phyloP scores from a whole-genome alignment of 768 basidiomycete species.

The Trametes cubensis region DNA sequence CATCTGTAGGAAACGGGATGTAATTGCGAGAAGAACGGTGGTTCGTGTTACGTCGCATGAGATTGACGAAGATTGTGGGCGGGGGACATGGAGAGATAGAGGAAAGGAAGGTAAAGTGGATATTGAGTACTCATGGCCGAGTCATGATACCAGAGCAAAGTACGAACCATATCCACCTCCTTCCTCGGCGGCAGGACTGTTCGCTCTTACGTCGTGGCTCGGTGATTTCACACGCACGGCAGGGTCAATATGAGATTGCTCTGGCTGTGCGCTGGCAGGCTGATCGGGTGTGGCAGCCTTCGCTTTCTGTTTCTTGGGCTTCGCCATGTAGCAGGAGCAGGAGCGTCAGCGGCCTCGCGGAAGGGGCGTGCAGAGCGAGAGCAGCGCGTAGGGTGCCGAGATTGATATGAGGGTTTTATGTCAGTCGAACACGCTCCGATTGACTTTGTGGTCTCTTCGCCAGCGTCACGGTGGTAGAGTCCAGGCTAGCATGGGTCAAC shows the following conservation, averaged over 20 bases:
- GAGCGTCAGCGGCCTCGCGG: conserved; percentile 16
- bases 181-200: conserved; percentile 10
- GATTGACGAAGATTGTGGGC: neutral
- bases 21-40: conserved; percentile 10
- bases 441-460: neutral
- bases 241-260: neutral
- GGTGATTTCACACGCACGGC: conserved; percentile 17
- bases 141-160: neutral
- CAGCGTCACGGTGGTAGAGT: neutral
- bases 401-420: neutral
- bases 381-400: neutral
- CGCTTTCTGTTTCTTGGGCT: conserved; percentile 20
- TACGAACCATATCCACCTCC: conserved; percentile 17
- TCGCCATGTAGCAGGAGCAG: conserved; percentile 17
- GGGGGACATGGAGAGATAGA: neutral
- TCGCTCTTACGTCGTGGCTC: conserved; percentile 12
- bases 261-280: conserved; percentile 8
- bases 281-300: conserved; percentile 14
- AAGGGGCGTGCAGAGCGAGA: conserved; percentile 7
- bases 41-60: conserved; percentile 9
- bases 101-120: neutral
- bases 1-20: conserved; percentile 20
- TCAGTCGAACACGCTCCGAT: neutral
- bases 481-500: neutral
- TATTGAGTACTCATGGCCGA: neutral